phyloP scores from a whole-genome alignment of 345 rosid genomes.

The Linum trigynum region DNA sequence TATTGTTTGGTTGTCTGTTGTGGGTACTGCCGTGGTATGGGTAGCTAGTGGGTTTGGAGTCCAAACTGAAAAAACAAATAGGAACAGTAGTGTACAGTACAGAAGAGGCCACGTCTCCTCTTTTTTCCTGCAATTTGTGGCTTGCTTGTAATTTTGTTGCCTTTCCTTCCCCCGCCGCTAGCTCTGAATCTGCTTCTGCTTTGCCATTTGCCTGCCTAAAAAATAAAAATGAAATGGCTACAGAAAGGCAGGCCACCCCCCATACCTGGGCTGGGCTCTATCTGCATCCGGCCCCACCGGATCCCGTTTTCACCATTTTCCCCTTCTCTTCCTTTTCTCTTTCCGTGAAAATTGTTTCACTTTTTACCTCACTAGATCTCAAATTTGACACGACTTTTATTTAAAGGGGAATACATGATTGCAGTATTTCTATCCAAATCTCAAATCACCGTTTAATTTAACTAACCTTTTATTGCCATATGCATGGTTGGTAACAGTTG shows the following conservation, averaged over 20 bases:
- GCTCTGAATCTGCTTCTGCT: neutral
- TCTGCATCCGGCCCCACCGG: conserved; percentile 14
- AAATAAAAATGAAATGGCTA: neutral
- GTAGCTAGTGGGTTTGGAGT: neutral
- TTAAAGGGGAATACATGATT: no score
- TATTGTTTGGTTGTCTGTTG: no score
- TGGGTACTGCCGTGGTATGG: no score
- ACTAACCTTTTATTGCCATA: neutral
- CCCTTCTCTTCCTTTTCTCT: neutral
- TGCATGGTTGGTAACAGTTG: no score
- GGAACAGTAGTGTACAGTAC: neutral
- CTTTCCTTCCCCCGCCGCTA: no score
- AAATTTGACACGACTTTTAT: no score
- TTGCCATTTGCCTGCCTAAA: neutral
- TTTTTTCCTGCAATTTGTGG: neutral
- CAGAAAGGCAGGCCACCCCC: conserved; percentile 15
- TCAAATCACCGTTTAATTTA: no score
- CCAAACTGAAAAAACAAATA: neutral
- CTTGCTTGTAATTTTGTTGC: neutral
- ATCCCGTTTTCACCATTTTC: neutral
- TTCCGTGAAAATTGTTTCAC: no score
- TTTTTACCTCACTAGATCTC: no score
- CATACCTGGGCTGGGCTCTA: conserved; percentile 15
- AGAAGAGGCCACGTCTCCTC: conserved; percentile 25
- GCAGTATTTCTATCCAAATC: no score